Conservation (phyloP, 2,329 filamentous ascomycete genomes). For the Colletotrichum liaoningense region DNA sequence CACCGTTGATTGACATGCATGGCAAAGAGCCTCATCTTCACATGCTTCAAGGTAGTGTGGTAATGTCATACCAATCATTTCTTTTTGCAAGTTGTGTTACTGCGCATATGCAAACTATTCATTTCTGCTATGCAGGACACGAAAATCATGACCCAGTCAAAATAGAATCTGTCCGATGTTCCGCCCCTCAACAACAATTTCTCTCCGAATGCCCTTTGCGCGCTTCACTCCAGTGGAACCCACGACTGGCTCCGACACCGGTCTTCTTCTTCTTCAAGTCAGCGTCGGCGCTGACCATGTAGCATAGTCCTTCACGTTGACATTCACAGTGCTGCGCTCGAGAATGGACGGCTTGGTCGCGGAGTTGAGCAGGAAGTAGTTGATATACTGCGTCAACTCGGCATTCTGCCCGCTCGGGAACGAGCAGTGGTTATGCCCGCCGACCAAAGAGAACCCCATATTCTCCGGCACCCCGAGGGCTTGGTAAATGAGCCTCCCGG, state of each 20-base stretch:
- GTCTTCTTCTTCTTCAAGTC: neutral
- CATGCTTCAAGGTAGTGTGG: neutral
- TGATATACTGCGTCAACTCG: slow-evolving; percentile 65
- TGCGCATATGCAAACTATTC: neutral
- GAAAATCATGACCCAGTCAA: neutral
- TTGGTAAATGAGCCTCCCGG: slow-evolving; percentile 64
- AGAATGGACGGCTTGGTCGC: slow-evolving; percentile 12
- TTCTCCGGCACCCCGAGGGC: slow-evolving; percentile 62
- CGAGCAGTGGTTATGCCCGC: slow-evolving; percentile 65
- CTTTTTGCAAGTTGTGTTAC: neutral
- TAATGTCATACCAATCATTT: neutral
- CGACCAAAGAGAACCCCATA: slow-evolving; percentile 68
- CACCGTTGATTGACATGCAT: neutral
- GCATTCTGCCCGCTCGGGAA: slow-evolving; percentile 64
- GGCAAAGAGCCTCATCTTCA: neutral
- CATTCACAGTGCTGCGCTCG: slow-evolving; percentile 25
- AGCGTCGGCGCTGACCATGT: slow-evolving; percentile 13
- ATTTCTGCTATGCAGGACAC: neutral
- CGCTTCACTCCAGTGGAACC: neutral
- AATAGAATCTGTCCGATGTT: neutral
- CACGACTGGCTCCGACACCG: neutral
- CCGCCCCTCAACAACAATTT: neutral
- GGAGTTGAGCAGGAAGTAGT: slow-evolving; percentile 57
- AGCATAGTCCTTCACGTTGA: slow-evolving; percentile 22
- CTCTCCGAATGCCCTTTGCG: neutral